These are phyloP conservation scores for Solanum hybrid DNA, from an alignment of 305 asterid species.

Conservation along the genomic window DNA sequence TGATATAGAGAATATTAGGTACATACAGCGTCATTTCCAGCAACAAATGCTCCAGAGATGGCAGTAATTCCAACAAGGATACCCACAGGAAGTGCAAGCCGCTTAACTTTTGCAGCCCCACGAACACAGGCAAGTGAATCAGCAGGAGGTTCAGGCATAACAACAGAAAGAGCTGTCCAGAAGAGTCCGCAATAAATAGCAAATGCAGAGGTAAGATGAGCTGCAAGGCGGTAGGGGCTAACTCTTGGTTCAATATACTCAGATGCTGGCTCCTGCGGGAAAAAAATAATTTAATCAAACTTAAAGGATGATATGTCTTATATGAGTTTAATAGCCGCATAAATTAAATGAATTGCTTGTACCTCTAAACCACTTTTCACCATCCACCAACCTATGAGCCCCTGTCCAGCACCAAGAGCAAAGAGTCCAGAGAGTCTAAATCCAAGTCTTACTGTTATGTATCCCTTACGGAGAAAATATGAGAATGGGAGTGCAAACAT, in stretches of 20 bases:
- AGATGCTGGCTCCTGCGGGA: constrained; percentile 57
- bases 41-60: constrained; percentile 95
- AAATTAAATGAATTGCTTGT: constrained; percentile 11
- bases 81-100: constrained; percentile 70
- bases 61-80: constrained; percentile 86
- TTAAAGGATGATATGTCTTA: background rate
- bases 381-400: constrained; percentile 99
- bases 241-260: constrained; percentile 86
- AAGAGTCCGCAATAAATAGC: constrained; percentile 76
- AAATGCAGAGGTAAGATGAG: constrained; percentile 95
- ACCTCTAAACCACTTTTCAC: constrained; percentile 98
- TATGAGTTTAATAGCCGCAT: background rate
- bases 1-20: background rate
- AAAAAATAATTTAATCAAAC: constrained; percentile 1
- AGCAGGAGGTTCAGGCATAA: constrained; percentile 93
- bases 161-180: constrained; percentile 93
- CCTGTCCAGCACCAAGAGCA: constrained; percentile 98
- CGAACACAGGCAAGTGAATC: constrained; percentile 74
- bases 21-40: constrained; percentile 94
- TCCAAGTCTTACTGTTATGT: constrained; percentile 64
- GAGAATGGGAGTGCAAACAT: constrained; percentile 96
- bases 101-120: constrained; percentile 83
- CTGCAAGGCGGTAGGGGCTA: constrained; percentile 94
- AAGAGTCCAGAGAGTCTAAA: constrained; percentile 72
- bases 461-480: constrained; percentile 82